A percentile compares a stretch with the other conserved stretches of the same genome.
Conservation (phyloP, 2,329 filamentous ascomycete genomes). For the Pseudopyricularia cyperi region DNA sequence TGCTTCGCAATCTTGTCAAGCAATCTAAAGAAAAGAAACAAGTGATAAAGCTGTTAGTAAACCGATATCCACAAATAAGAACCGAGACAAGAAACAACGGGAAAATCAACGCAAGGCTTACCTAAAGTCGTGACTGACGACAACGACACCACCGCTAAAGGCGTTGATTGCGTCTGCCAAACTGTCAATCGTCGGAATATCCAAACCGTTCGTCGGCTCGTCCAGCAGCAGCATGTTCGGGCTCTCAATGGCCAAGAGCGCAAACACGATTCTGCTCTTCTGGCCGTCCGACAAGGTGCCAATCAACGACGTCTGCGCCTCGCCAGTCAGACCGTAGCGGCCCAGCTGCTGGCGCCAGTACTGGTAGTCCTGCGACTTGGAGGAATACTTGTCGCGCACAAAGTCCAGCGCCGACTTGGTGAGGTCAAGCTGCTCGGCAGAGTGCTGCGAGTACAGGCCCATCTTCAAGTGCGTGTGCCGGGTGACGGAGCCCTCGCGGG, state of each 20-base stretch:
- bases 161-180: constrained; percentile 96
- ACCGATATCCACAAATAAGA: background rate
- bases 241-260: constrained; percentile 82
- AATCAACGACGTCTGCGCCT: constrained; percentile 93
- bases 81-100: constrained; percentile 1
- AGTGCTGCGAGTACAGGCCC: constrained; percentile 96
- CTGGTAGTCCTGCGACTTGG: constrained; percentile 92
- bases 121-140: constrained; percentile 98
- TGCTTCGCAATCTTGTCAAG: constrained; percentile 99
- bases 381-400: constrained; percentile 84
- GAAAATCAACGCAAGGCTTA: constrained; percentile 29
- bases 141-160: constrained; percentile 90
- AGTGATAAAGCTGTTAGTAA: constrained; percentile 9
- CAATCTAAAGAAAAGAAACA: constrained; percentile 41
- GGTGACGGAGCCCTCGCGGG: constrained; percentile 68
- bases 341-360: constrained; percentile 99
- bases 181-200: constrained; percentile 97
- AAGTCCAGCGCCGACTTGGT: constrained; percentile 98
- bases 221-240: constrained; percentile 98
- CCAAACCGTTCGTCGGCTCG: constrained; percentile 97
- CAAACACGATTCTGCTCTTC: constrained; percentile 96
- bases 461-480: constrained; percentile 98
- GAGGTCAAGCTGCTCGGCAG: constrained; percentile 91
- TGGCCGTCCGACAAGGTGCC: constrained; percentile 96
- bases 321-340: constrained; percentile 83